Percentiles rank a stretch among this genome's conserved stretches.
phyloP scores from a whole-genome alignment of 1,284 basidiomycete species.

The Sporisorium scitamineum region DNA sequence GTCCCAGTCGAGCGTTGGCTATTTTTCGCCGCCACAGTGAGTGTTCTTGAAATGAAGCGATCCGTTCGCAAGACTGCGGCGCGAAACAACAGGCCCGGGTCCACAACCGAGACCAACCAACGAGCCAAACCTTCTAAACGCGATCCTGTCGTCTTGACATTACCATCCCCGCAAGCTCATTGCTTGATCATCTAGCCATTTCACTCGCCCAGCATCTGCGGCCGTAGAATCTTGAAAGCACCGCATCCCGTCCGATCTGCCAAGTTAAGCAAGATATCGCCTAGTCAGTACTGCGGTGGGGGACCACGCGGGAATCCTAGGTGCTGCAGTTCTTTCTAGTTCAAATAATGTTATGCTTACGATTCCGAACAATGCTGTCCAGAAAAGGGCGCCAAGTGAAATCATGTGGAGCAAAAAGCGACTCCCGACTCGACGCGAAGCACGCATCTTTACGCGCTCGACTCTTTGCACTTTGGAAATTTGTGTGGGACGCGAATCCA shows the following conservation, averaged over 20 bases:
- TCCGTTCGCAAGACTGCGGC: not conserved
- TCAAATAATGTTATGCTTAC: not conserved
- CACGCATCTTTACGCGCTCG: conserved; percentile 38
- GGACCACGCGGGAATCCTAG: conserved; percentile 85
- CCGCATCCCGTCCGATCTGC: conserved; percentile 84
- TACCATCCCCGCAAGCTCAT: not conserved
- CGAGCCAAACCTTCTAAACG: not conserved
- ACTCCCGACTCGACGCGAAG: conserved; percentile 8
- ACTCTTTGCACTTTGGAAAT: not conserved
- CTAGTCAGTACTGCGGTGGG: conserved; percentile 85
- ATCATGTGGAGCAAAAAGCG: conserved; percentile 26
- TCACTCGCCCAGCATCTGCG: conserved; percentile 72
- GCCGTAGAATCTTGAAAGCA: conserved; percentile 83
- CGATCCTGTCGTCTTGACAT: not conserved
- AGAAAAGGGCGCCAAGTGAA: not conserved
- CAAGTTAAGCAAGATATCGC: conserved; percentile 83
- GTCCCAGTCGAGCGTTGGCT: no score
- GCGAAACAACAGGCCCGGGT: not conserved
- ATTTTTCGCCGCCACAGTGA: no score
- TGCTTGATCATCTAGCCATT: not conserved
- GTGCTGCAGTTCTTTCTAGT: conserved; percentile 75
- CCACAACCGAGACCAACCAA: not conserved
- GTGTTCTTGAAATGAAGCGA: not conserved
- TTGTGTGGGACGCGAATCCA: conserved; percentile 10
- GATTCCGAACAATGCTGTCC: not conserved